Percentiles rank a stretch among this genome's conserved stretches.
Evolutionary conservation across 2,329 filamentous ascomycete species (phyloP).

Genomic region (Colletotrichum viniferum): DNA sequence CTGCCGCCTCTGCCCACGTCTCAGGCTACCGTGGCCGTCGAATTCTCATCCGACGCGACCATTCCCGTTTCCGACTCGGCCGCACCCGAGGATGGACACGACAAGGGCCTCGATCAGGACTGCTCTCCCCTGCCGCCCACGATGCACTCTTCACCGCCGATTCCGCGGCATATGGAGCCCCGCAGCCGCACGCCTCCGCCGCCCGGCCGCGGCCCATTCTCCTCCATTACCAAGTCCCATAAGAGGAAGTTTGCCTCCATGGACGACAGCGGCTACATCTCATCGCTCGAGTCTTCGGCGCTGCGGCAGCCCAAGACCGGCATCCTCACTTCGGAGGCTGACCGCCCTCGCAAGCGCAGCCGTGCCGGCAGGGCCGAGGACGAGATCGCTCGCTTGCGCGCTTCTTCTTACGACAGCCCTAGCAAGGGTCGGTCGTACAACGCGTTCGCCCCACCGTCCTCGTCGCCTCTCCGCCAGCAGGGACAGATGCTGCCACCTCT

Average conservation of each 20-base stretch:
- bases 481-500: conserved; percentile 74
- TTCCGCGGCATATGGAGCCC: conserved; percentile 62
- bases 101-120: conserved; percentile 46
- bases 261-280: conserved; percentile 96
- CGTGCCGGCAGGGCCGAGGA: conserved; percentile 74
- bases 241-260: conserved; percentile 81
- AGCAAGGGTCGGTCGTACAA: conserved; percentile 67
- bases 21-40: conserved; percentile 49
- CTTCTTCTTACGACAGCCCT: conserved; percentile 92
- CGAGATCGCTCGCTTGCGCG: conserved; percentile 90
- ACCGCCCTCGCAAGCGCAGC: conserved; percentile 76
- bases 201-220: conserved; percentile 58
- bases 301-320: conserved; percentile 70
- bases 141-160: conserved; percentile 91
- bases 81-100: conserved; percentile 55
- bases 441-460: conserved; percentile 60
- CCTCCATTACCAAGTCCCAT: conserved; percentile 69
- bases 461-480: conserved; percentile 70
- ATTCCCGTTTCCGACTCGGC: conserved; percentile 73
- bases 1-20: conserved; percentile 45
- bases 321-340: conserved; percentile 78
- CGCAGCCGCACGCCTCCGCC: conserved; percentile 80
- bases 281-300: conserved; percentile 90
- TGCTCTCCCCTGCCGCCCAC: conserved; percentile 73
- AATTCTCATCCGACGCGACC: conserved; percentile 79